A percentile compares a stretch with the other conserved stretches of the same genome.
phyloP scores from a whole-genome alignment of 495 filamentous ascomycete genomes.

The Aspergillus asperescens region DNA sequence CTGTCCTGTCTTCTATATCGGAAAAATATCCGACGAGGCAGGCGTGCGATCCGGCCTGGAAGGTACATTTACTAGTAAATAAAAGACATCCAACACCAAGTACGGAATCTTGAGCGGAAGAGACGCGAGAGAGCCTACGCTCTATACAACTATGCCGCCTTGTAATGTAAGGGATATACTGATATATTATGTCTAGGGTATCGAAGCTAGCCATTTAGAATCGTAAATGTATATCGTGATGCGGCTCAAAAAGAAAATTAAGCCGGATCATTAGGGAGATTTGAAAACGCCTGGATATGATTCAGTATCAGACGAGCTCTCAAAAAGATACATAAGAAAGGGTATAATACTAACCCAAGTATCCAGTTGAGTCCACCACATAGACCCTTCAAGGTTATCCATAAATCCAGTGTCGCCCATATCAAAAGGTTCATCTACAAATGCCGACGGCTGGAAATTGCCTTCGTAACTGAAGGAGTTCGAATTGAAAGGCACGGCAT shows the following conservation, averaged over 20 bases:
- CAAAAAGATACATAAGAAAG: background rate
- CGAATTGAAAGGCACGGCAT: slow-evolving; percentile 13
- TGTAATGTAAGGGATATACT: background rate
- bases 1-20: background rate
- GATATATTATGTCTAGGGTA: background rate
- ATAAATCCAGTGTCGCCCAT: slow-evolving; percentile 25
- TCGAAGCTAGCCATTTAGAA: background rate
- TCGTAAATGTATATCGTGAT: background rate
- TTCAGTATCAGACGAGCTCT: background rate
- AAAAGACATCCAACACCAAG: no score
- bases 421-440: slow-evolving; percentile 17
- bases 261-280: slow-evolving; percentile 23
- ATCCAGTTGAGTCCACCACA: slow-evolving; percentile 36
- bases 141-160: background rate
- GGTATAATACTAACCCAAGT: slow-evolving; percentile 26
- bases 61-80: no score
- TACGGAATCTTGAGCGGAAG: background rate
- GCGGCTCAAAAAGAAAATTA: slow-evolving; percentile 15
- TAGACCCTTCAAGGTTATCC: slow-evolving; percentile 29
- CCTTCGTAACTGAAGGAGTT: slow-evolving; percentile 16
- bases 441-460: slow-evolving; percentile 16
- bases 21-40: slow-evolving; percentile 9
- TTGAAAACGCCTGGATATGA: slow-evolving; percentile 23
- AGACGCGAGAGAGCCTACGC: no score
- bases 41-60: background rate